phyloP scores from a whole-genome alignment of 305 asterid species.

The Fraxinus sp. region DNA sequence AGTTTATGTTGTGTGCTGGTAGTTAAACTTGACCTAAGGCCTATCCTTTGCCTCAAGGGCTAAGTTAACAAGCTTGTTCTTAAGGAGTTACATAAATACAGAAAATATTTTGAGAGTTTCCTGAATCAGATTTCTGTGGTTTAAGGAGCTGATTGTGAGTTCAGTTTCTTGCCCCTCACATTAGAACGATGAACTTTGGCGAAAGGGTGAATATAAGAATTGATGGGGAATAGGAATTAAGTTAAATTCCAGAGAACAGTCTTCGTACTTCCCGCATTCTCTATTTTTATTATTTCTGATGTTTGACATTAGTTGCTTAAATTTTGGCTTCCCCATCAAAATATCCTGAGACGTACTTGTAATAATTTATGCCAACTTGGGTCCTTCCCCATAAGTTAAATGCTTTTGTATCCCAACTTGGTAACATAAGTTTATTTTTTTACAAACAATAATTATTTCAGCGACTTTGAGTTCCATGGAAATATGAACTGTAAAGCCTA shows the following conservation, averaged over 20 bases:
- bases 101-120: background rate
- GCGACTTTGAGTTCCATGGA: slow-evolving; percentile 37
- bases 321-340: background rate
- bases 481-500: slow-evolving; percentile 29
- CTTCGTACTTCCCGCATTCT: background rate
- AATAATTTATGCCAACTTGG: slow-evolving; percentile 16
- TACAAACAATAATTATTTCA: background rate
- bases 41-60: background rate
- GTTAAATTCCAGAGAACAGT: background rate
- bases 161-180: background rate
- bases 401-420: slow-evolving; percentile 18
- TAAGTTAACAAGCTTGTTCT: background rate
- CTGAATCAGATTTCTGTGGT: slow-evolving; percentile 13
- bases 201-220: slow-evolving; percentile 3
- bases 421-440: slow-evolving; percentile 2
- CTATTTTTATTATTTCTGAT: background rate
- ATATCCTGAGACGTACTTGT: background rate
- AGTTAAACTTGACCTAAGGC: background rate
- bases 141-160: background rate
- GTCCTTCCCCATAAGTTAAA: slow-evolving; percentile 12
- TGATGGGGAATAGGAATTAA: background rate
- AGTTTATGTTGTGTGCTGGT: background rate
- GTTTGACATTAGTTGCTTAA: slow-evolving; percentile 15
- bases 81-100: background rate
- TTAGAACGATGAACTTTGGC: background rate